phyloP scores from a whole-genome alignment of 1,139 yeast species.

The Lodderomyces pseudojiufengensis region DNA sequence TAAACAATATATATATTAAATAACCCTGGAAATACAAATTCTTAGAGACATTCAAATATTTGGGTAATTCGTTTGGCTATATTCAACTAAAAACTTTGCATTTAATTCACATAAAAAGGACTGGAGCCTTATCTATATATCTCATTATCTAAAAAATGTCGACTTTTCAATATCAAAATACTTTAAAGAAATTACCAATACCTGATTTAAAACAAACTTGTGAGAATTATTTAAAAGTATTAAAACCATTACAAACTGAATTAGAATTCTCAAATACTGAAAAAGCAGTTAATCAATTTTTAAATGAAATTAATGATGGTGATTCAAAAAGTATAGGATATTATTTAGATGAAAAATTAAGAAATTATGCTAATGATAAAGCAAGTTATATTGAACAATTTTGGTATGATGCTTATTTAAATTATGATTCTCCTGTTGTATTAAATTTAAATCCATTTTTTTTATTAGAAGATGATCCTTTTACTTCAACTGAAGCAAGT shows the following conservation, averaged over 20 bases:
- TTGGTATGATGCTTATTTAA: conserved; percentile 87
- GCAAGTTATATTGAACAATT: conserved; percentile 87
- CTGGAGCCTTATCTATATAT: no score
- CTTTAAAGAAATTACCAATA: conserved; percentile 66
- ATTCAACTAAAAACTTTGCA: no score
- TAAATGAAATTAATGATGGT: conserved; percentile 44
- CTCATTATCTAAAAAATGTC: no score
- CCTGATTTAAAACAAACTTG: conserved; percentile 71
- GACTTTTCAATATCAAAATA: conserved; percentile 57
- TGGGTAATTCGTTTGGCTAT: no score
- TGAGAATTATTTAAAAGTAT: conserved; percentile 55
- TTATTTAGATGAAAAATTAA: conserved; percentile 58
- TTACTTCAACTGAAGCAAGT: conserved; percentile 54
- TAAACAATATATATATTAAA: no score
- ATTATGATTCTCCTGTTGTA: conserved; percentile 86
- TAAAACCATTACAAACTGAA: conserved; percentile 74
- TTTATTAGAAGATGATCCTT: conserved; percentile 85
- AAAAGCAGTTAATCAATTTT: conserved; percentile 56
- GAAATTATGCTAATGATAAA: conserved; percentile 58
- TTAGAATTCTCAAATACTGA: conserved; percentile 61
- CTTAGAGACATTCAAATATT: no score
- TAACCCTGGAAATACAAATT: no score
- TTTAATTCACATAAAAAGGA: no score
- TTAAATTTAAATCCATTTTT: conserved; percentile 85
- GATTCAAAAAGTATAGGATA: conserved; percentile 53